A percentile compares a stretch with the other conserved stretches of the same genome.
Conservation (phyloP, 2,329 filamentous ascomycete species). For the Pseudocercospora pini-densiflorae region DNA sequence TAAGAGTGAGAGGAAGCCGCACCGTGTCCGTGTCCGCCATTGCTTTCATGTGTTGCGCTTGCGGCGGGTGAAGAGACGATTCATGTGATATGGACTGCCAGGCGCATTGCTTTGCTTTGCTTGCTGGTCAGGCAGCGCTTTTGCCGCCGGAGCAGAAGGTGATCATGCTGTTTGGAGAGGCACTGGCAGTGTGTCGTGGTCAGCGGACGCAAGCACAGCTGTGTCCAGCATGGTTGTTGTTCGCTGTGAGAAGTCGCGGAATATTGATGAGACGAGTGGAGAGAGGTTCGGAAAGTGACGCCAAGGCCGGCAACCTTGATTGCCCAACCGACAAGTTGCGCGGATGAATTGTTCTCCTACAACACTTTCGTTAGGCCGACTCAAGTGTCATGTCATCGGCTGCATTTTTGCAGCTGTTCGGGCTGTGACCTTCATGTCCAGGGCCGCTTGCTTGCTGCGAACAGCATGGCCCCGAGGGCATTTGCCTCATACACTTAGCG, state of each 20-base stretch:
- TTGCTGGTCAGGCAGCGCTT: constrained; percentile 2
- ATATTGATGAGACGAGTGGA: background rate
- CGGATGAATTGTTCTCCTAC: background rate
- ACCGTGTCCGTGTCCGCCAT: background rate
- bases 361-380: background rate
- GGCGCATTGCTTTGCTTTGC: background rate
- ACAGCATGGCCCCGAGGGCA: no score
- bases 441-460: background rate
- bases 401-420: no score
- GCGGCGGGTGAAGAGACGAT: background rate
- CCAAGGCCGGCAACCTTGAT: background rate
- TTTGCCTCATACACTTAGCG: background rate
- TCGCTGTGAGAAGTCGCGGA: background rate
- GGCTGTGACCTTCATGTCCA: background rate
- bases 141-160: background rate
- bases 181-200: background rate
- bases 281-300: background rate
- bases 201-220: background rate
- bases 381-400: background rate
- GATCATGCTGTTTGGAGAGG: background rate
- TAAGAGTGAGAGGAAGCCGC: background rate
- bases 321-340: background rate
- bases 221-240: background rate
- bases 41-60: background rate
- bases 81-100: background rate